phyloP scores from a whole-genome alignment of 2,329 filamentous ascomycete genomes.

The Pseudocercospora vitis region DNA sequence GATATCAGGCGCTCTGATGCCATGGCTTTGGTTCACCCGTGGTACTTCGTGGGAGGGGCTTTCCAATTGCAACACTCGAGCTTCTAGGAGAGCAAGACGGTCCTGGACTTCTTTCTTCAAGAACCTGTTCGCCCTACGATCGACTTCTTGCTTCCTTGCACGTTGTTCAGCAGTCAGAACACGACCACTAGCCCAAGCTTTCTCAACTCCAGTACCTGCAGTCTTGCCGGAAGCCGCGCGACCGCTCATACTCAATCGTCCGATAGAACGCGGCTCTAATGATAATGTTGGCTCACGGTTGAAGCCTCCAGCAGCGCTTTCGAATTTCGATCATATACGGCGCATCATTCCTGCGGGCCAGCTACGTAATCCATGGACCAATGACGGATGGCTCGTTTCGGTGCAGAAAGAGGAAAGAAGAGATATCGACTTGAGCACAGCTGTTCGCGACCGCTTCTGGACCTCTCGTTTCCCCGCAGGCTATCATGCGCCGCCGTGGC shows the following conservation, averaged over 20 bases:
- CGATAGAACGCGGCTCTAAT: neutral
- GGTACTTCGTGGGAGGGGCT: neutral
- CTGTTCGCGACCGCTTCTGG: neutral
- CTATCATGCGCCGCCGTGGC: conserved; percentile 1
- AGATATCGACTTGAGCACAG: neutral
- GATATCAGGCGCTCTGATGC: neutral
- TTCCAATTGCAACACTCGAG: conserved; percentile 24
- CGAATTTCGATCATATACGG: neutral
- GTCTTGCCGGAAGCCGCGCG: conserved; percentile 22
- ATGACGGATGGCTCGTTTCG: neutral
- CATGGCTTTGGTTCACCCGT: neutral
- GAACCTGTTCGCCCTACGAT: conserved; percentile 29
- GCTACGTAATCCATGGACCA: neutral
- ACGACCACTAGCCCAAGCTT: conserved; percentile 28
- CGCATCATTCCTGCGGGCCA: neutral
- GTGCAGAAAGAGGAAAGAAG: neutral
- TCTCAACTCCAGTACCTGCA: conserved; percentile 23
- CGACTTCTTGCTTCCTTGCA: conserved; percentile 28
- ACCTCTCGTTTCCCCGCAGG: conserved; percentile 7
- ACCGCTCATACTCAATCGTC: conserved; percentile 24
- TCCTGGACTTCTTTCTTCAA: conserved; percentile 31
- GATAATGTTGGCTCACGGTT: neutral
- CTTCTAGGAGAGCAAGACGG: conserved; percentile 25
- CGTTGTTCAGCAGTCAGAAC: conserved; percentile 29
- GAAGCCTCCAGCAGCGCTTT: neutral